These are phyloP conservation scores for Hypoxylon sp. DNA, from an alignment of 2,329 filamentous ascomycete genomes.

Conservation along the genomic window DNA sequence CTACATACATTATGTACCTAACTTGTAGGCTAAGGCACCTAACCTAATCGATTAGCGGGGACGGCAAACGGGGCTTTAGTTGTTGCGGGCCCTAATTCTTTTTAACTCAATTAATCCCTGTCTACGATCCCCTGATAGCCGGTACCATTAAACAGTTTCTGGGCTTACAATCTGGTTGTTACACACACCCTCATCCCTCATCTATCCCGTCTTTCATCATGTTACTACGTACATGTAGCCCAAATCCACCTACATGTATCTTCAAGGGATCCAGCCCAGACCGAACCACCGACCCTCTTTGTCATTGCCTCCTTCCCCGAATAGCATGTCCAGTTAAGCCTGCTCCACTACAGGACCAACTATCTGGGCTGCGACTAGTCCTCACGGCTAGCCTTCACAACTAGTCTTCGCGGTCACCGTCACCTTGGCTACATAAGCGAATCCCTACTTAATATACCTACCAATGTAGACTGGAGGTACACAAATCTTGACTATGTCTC, in stretches of 20 bases:
- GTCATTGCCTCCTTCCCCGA: constrained; percentile 29
- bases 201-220: constrained; percentile 8
- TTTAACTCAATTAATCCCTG: constrained; percentile 7
- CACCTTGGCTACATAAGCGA: constrained; percentile 32
- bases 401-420: constrained; percentile 24
- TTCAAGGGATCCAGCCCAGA: constrained; percentile 29
- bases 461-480: neutral
- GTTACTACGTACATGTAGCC: constrained; percentile 17
- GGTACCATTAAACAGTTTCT: constrained; percentile 14
- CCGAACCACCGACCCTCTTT: constrained; percentile 17
- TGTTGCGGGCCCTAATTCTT: constrained; percentile 18
- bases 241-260: constrained; percentile 21
- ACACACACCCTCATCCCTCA: constrained; percentile 27
- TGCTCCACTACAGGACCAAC: constrained; percentile 33
- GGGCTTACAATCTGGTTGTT: constrained; percentile 19
- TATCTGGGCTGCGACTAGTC: constrained; percentile 23
- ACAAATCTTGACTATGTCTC: constrained; percentile 23
- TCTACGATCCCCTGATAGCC: constrained; percentile 6
- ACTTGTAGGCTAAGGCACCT: no score
- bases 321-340: constrained; percentile 22
- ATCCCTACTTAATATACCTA: constrained; percentile 24
- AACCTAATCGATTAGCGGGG: constrained; percentile 8
- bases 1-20: no score
- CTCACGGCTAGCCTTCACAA: constrained; percentile 24
- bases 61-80: constrained; percentile 25